These are phyloP conservation scores for Vitis hybrid DNA, from an alignment of 177 flowering plant genomes.

Conservation along the genomic window DNA sequence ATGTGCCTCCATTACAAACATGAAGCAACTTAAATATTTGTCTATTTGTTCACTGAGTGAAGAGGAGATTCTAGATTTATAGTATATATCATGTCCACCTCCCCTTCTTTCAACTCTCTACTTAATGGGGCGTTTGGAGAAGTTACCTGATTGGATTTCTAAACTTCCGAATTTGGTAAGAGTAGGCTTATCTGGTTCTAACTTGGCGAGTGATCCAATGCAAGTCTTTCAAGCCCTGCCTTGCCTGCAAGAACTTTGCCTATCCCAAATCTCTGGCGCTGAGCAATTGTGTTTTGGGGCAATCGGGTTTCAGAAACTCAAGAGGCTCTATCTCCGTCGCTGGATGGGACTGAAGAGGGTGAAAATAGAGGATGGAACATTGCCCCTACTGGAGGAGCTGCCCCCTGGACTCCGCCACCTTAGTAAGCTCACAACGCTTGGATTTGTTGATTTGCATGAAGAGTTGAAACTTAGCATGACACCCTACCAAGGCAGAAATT, in stretches of 20 bases:
- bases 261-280: fast-evolving
- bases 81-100: too few relatives aligned
- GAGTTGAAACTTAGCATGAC: neutral
- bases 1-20: too few relatives aligned
- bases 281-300: too few relatives aligned
- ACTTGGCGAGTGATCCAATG: fast-evolving
- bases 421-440: neutral
- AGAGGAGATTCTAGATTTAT: too few relatives aligned
- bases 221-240: too few relatives aligned
- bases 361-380: too few relatives aligned
- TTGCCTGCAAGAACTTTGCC: fast-evolving
- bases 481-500: neutral
- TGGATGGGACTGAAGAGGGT: too few relatives aligned
- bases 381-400: neutral
- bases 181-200: fast-evolving
- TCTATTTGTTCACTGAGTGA: too few relatives aligned
- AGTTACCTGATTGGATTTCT: too few relatives aligned
- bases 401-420: conserved; percentile 10
- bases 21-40: too few relatives aligned
- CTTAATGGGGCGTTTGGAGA: too few relatives aligned
- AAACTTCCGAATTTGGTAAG: too few relatives aligned
- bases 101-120: fast-evolving
- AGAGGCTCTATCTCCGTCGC: fast-evolving
- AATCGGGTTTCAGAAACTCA: fast-evolving
- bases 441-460: neutral